Base-by-base conservation (phyloP, 139 green algal species). In the Ettlia oleoabundans region DNA sequence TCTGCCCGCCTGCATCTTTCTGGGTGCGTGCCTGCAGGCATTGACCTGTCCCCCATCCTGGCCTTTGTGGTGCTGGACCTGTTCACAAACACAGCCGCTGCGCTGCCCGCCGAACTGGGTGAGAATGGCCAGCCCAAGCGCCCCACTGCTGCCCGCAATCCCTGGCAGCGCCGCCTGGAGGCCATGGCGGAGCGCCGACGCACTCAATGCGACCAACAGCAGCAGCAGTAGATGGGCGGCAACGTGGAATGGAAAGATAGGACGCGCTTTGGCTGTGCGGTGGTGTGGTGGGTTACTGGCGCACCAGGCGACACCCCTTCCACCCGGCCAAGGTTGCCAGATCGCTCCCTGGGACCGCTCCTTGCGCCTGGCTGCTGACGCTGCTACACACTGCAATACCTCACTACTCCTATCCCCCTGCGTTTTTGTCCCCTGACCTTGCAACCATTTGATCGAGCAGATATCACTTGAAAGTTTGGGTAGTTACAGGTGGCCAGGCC, bases 31-130 rank as follows among this genome's bases (percentile, higher is more conserved):
- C 21, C 37, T 1, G 69, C 37, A 40, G 66, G 61, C 62, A 82
- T 82, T 63, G 97, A 99, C 88, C 89, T 99, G 52, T 97, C 92
- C 28, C 97, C 97, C 64, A 98, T 99, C 85, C 90, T 99, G 80
- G 97, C 97, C 9, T 99, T 99, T 77, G 86, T 99, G 4, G 84
- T 90, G 52, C 90, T 99, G 26, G 95, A 97, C 85, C 86, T 97
- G 4, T 98, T 98, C 88, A 94, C 87, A 75, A 95, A 91, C 90
- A 91, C 92, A 4, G 95, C 95, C 4, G 89, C 92, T 4, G 95
- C 95, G 3, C 88, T 98, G 83, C 94, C 94, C 30, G 91, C 86
- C 33, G 95, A 98, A 87, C 42, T 97, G 24, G 85, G 83, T 4
- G 65, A 86, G 22, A 87, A 93, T 42, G 87, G 87, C 64, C 76